Evolutionary conservation across 192 early-diverging fungal genomes (phyloP), one percentile per base, ranked within the genome.

Genomic region (Umbelopsis sp.): DNA sequence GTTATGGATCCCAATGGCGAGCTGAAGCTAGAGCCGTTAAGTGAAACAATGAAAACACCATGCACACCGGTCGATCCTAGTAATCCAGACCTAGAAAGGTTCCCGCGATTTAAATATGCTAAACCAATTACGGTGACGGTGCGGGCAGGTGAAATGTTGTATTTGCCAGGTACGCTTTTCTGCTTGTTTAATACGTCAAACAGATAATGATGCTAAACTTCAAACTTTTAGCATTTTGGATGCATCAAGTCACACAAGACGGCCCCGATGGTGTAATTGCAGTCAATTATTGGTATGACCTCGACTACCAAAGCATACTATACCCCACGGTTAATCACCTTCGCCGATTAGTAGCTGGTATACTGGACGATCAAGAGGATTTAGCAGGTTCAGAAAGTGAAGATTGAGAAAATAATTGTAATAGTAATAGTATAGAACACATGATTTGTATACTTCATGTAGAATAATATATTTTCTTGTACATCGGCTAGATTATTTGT

Each of bases 261-360:
- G 80, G 84, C 17, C 80, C 79, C 16, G 71, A 84, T 45, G 85
- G 84, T 29, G 81, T 81, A 16, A 85, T 85, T 75, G 84, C 84
- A 1, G 78, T 85, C 16, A 85, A 85, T 62, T 85, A 82, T 71
- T 85, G 84, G 84, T 85, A 85, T 32, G 84, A 85, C 71, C 83
- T 85, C 75, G 80, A 81, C 17, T 83, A 75, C 21, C 49, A 43
- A 24, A 74, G 45, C 32, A 59, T 49, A 1, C 41, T 79, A 22
- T 79, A 62, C 38, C 73, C 77, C 8, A 72, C 69, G 10, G 56
- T 72, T n/a, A 69, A 50, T 38, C 69, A 75, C n/a, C 70, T 62
- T n/a, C 69, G 77, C 20, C 22, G 66, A 45, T 24, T 79, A 29
- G 62, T 72, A 16, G 65, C 77, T 38, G 65, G 44, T 11, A 22